phyloP scores from a whole-genome alignment of 2,329 filamentous ascomycete genomes.

The Juglanconis oblonga region DNA sequence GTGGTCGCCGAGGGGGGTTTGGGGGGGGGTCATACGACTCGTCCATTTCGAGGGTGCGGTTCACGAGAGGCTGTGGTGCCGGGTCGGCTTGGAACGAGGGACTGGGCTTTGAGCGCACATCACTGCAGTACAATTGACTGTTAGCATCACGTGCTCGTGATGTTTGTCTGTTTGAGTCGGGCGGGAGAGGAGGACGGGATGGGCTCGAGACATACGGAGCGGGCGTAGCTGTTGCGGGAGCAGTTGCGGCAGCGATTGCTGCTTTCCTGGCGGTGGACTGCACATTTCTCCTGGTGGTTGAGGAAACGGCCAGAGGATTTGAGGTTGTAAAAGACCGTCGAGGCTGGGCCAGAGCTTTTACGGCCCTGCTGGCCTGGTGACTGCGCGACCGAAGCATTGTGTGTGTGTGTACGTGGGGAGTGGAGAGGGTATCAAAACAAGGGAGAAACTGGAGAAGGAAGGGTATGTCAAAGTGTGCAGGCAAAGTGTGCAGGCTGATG shows the following conservation, averaged over 20 bases:
- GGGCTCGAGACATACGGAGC: constrained; percentile 19
- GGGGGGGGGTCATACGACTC: constrained; percentile 63
- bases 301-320: constrained; percentile 32
- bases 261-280: constrained; percentile 44
- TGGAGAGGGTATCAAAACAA: constrained; percentile 11
- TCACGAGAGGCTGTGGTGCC: constrained; percentile 62
- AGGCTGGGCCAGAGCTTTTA: constrained; percentile 29
- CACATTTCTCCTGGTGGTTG: constrained; percentile 35
- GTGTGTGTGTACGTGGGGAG: not conserved
- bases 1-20: constrained; percentile 17
- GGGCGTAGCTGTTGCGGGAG: constrained; percentile 15
- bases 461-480: no score
- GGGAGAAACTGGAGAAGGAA: constrained; percentile 4
- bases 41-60: constrained; percentile 65
- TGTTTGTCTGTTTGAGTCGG: constrained; percentile 22
- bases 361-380: constrained; percentile 45
- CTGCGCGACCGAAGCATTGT: constrained; percentile 46
- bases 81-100: constrained; percentile 55
- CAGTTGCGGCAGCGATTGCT: constrained; percentile 48
- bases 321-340: constrained; percentile 42
- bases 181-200: not conserved
- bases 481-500: not conserved
- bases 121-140: constrained; percentile 34
- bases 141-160: constrained; percentile 21
- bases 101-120: constrained; percentile 58